Conservation (phyloP, 73 alveolate genomes). For the Breviolum minutum region DNA sequence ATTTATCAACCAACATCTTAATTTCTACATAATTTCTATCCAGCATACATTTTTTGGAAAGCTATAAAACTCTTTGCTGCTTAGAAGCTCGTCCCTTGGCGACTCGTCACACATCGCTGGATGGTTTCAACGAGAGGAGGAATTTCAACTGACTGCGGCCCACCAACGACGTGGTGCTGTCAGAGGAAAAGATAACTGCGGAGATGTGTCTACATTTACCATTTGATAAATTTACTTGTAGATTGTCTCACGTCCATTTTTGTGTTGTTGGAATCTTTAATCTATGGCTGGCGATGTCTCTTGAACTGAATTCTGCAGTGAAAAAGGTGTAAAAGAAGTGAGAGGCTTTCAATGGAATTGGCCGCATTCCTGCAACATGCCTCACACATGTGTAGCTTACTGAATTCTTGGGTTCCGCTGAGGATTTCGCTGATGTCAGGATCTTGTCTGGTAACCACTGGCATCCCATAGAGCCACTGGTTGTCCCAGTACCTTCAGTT, state of each 20-base stretch:
- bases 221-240: neutral
- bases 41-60: neutral
- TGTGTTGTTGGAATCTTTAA: neutral
- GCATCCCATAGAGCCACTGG: constrained; percentile 98
- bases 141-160: too few relatives aligned
- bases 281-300: neutral
- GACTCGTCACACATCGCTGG: neutral
- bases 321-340: neutral
- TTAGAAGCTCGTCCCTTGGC: constrained; percentile 6
- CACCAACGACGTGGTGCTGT: neutral
- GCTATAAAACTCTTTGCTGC: neutral
- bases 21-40: neutral
- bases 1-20: neutral
- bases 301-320: constrained; percentile 9
- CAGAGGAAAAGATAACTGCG: too few relatives aligned
- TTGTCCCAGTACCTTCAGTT: constrained; percentile 97
- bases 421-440: constrained; percentile 11
- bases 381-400: too few relatives aligned
- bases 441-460: constrained; percentile 96
- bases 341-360: neutral
- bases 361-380: neutral
- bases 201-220: too few relatives aligned
- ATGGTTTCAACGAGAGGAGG: neutral
- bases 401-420: neutral
- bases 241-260: neutral